A percentile compares a stretch with the other conserved stretches of the same genome.
Evolutionary conservation across 495 filamentous ascomycete genomes (phyloP).

Genomic region (Daldinia decipiens): DNA sequence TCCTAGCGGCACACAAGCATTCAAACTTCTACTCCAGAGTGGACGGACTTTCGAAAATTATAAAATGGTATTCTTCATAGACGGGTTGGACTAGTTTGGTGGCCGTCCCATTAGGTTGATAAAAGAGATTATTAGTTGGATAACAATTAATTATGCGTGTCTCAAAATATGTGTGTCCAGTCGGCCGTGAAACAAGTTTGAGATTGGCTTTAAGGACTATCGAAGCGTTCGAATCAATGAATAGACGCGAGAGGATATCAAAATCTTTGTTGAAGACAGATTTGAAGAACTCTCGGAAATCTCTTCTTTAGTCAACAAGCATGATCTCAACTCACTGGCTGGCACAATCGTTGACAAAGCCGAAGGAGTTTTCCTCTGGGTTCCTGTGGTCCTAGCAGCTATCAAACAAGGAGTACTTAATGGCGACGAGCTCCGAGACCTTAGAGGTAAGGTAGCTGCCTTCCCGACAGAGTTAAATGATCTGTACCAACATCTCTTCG

Average conservation of each 20-base stretch:
- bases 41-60: not conserved
- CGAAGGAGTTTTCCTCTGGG: not conserved
- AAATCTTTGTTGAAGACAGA: slow-evolving; percentile 6
- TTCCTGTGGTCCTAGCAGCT: slow-evolving; percentile 25
- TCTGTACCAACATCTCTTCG: slow-evolving; percentile 30
- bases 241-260: slow-evolving; percentile 45
- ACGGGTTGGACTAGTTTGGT: slow-evolving; percentile 59
- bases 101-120: slow-evolving; percentile 33
- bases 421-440: slow-evolving; percentile 34
- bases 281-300: not conserved
- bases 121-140: slow-evolving; percentile 19
- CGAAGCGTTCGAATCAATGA: slow-evolving; percentile 41
- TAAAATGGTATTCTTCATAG: slow-evolving; percentile 55
- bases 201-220: slow-evolving; percentile 24
- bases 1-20: not conserved
- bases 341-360: not conserved
- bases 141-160: not conserved
- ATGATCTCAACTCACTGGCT: not conserved
- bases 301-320: not conserved
- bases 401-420: slow-evolving; percentile 39
- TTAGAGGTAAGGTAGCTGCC: slow-evolving; percentile 19
- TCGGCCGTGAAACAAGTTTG: slow-evolving; percentile 33
- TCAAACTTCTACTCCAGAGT: not conserved
- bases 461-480: slow-evolving; percentile 33
- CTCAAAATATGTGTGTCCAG: slow-evolving; percentile 39